phyloP scores from a whole-genome alignment of 805 yeast species.

The Suhomyces tanzawaensis region DNA sequence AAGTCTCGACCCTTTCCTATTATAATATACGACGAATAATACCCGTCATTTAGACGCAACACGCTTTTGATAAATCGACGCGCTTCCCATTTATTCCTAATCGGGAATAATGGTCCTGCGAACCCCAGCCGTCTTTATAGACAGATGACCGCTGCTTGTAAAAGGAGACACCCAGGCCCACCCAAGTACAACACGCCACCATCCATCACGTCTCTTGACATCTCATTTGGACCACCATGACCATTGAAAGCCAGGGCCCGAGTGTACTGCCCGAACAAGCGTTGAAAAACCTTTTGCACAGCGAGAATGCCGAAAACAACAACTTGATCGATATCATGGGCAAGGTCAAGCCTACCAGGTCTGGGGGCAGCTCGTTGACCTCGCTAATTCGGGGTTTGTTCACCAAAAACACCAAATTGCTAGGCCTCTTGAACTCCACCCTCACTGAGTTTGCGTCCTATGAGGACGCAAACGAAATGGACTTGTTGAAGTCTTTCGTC shows the following conservation, averaged over 20 bases:
- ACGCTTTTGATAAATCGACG: background rate
- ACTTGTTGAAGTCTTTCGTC: slow-evolving; percentile 33
- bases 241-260: too few relatives aligned
- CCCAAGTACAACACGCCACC: too few relatives aligned
- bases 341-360: slow-evolving; percentile 28
- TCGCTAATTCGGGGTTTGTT: slow-evolving; percentile 39
- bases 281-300: background rate
- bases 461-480: slow-evolving; percentile 21
- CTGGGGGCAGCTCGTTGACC: slow-evolving; percentile 24
- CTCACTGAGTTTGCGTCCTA: slow-evolving; percentile 13
- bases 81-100: slow-evolving; percentile 4
- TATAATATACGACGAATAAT: background rate
- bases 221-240: background rate
- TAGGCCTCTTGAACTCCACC: slow-evolving; percentile 17
- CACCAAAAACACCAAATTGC: slow-evolving; percentile 35
- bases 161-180: too few relatives aligned
- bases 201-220: background rate
- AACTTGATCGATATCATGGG: slow-evolving; percentile 36
- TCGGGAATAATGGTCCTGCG: too few relatives aligned
- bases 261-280: background rate
- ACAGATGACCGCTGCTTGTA: background rate
- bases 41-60: background rate
- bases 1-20: too few relatives aligned
- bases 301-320: slow-evolving; percentile 31
- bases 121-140: background rate